Base-by-base conservation (phyloP, 1,139 yeast species). In the Saccharomyces hybrid region DNA sequence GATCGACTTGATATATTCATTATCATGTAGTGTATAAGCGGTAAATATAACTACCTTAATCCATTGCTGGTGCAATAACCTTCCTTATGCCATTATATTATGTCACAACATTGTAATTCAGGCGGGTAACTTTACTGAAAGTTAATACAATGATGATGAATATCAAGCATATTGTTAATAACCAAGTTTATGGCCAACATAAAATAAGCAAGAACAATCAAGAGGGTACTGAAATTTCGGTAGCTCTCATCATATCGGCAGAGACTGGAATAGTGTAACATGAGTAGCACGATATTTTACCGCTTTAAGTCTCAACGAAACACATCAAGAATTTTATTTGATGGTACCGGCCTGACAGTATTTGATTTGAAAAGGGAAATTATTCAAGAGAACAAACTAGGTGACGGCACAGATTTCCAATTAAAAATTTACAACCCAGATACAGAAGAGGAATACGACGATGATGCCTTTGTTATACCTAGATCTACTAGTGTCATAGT, bases 341-440 rank as follows among this genome's bases (percentile, higher is more conserved):
- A 95, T 70, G 99, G 99, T 30, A 91, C 98, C 0, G 97, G 98
- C 34, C 83, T 95, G 54, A 88, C 96, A 9, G 96, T 91, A 11
- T 93, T 91, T 73, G 99, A 93, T 68, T 75, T 93, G 59, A 95
- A 95, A 72, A 82, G 93, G 60, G 98, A 93, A 65, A 90, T 93
- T 56, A 86, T 95, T 51, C 71, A 78, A 31, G 89, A 85, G 51
- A 93, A 91, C 71, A 88, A 84, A 64, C 75, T 93, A 25, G 91
- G 93, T 3, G 83, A 84, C 56, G 95, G 97, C 0, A 80, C 85
- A 4, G 97, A 89, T 66, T 89, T 91, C 66, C 95, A 88, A 67
- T 73, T 93, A 51, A 74, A 80, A 53, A 69, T 95, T 41, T 87
- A 81, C 67, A 88, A 86, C 64, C 86, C 89, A 11, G 97, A 90